Evolutionary conservation across 2,329 filamentous ascomycete genomes (phyloP), one percentile per base, ranked within the genome.

Genomic region (Apiospora kogelbergensis): DNA sequence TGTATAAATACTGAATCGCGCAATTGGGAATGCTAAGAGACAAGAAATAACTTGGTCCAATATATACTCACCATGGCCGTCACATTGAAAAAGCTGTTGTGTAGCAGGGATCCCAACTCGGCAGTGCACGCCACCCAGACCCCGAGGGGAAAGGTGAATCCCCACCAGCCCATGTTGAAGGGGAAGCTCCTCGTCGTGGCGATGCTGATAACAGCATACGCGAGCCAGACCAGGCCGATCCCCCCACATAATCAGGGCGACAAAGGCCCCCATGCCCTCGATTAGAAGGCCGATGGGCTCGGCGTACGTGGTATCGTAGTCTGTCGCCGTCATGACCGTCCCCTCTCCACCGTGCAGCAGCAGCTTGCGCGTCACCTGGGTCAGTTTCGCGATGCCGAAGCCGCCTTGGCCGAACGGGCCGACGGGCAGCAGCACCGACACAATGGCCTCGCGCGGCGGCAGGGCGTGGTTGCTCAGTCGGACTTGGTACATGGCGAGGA

Each of bases 401-500:
- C 86, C 88, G 24, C 89, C 89, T 76, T 90, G 87, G 0, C 89
- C 89, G 0, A 91, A 79, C 0, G 89, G 89, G 0, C 89, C 88
- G 0, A 91, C 79, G 0, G 89, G 89, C 1, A 92, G 79, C 71
- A 91, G 89, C 11, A 86, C 85, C 2, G 85, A 89, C 1, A 91
- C 88, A 22, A 91, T 87, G 60, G 89, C 87, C 74, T 92, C 91
- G 65, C 86, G 84, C 1, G 89, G 86, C 0, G 90, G 90, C 17
- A 93, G 83, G 46, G 89, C 88, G 78, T 93, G 87, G 2, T 93
- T 77, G 4, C 88, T 89, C 11, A 93, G 82, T 13, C 91, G 88
- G 70, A 91, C 88, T 75, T 91, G 92, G 78, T 93, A 93, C 45
- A 93, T 85, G 13, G 88, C 88, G 33, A 93, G 80, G 24, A 92